Evolutionary conservation across 2,329 filamentous ascomycete genomes (phyloP).

Genomic region (Myriosclerotinia scirpicola): DNA sequence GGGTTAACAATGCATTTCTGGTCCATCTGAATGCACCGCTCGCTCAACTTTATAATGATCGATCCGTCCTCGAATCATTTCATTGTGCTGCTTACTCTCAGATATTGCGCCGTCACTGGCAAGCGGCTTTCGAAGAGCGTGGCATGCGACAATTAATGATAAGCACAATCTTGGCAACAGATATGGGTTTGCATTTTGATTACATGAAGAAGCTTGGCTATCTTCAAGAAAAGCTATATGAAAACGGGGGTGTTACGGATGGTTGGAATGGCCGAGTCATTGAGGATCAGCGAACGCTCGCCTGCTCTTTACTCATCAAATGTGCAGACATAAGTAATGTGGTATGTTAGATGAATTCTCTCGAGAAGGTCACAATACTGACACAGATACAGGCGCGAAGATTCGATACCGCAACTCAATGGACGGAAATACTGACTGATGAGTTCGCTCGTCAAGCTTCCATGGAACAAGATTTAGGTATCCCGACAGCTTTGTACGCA

Average conservation of each 20-base stretch:
- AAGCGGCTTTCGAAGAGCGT: slow-evolving; percentile 72
- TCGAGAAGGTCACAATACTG: slow-evolving; percentile 29
- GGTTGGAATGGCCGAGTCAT: slow-evolving; percentile 75
- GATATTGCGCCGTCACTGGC: slow-evolving; percentile 91
- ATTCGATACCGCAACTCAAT: slow-evolving; percentile 78
- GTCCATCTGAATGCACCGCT: slow-evolving; percentile 88
- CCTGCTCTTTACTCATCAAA: slow-evolving; percentile 93
- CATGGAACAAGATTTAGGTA: slow-evolving; percentile 86
- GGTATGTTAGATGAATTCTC: slow-evolving; percentile 53
- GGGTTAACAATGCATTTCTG: slow-evolving; percentile 96
- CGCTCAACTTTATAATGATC: slow-evolving; percentile 94
- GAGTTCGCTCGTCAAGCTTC: slow-evolving; percentile 91
- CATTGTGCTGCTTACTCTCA: slow-evolving; percentile 97
- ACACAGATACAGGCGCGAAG: slow-evolving; percentile 66
- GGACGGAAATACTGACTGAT: slow-evolving; percentile 92
- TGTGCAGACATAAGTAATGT: slow-evolving; percentile 99
- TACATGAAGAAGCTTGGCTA: slow-evolving; percentile 90
- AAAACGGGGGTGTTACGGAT: slow-evolving; percentile 60
- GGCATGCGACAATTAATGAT: slow-evolving; percentile 90
- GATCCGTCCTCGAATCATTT: slow-evolving; percentile 94
- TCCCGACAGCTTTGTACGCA: slow-evolving; percentile 83
- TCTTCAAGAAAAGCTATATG: slow-evolving; percentile 73
- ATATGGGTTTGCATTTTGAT: slow-evolving; percentile 96
- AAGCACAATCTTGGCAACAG: slow-evolving; percentile 93
- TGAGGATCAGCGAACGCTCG: slow-evolving; percentile 74